These are phyloP conservation scores for Thielaviopsis musarum DNA, from an alignment of 2,329 filamentous ascomycete genomes.

Conservation along the genomic window DNA sequence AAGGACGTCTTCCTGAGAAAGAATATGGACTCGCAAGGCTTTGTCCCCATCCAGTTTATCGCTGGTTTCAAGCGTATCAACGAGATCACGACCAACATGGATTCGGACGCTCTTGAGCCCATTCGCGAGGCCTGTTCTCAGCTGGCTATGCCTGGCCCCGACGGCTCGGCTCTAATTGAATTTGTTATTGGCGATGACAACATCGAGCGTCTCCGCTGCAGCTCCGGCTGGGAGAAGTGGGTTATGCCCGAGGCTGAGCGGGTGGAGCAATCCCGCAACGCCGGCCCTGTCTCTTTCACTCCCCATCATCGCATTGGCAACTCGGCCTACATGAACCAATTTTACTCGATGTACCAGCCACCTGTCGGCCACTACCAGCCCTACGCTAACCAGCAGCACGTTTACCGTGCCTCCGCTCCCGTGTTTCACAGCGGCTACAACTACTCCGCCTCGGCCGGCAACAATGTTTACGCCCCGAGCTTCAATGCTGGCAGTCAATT, in stretches of 20 bases:
- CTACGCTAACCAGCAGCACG: constrained; percentile 18
- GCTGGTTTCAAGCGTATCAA: constrained; percentile 76
- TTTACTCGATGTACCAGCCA: constrained; percentile 5
- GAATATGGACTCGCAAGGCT: constrained; percentile 92
- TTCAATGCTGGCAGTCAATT: constrained; percentile 20
- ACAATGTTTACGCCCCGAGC: constrained; percentile 11
- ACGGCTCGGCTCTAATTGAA: constrained; percentile 59
- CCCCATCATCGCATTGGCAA: constrained; percentile 16
- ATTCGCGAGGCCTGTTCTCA: constrained; percentile 32
- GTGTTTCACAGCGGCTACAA: constrained; percentile 17
- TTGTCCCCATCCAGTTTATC: constrained; percentile 65
- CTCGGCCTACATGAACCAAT: constrained; percentile 13
- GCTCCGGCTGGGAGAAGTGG: constrained; percentile 65
- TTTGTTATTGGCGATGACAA: constrained; percentile 60
- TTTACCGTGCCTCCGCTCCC: constrained; percentile 14
- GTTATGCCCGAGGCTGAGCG: constrained; percentile 56
- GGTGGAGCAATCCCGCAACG: constrained; percentile 54
- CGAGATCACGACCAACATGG: constrained; percentile 29
- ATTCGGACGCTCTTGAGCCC: constrained; percentile 11
- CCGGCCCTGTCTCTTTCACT: constrained; percentile 36
- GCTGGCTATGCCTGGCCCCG: constrained; percentile 40
- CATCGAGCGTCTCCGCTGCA: constrained; percentile 58
- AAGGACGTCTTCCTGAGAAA: constrained; percentile 80
- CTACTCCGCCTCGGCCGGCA: constrained; percentile 2
- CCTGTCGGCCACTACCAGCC: constrained; percentile 7